Conservation (phyloP, 441 rosid genomes). For the Populus tomentosa region DNA sequence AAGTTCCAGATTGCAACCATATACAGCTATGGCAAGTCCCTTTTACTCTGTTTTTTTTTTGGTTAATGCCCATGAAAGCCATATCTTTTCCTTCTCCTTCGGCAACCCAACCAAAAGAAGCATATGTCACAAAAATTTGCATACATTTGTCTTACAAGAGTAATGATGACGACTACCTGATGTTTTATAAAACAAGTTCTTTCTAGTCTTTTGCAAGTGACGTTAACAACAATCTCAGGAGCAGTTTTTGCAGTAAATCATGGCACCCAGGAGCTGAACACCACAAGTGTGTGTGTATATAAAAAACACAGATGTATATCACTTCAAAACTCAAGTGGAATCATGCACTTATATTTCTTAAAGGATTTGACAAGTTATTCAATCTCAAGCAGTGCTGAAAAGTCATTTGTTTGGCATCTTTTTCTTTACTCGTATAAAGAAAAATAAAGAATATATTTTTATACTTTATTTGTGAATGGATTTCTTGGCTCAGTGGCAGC, state of each 20-base stretch:
- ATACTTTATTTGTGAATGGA: too few relatives aligned
- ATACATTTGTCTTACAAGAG: background rate
- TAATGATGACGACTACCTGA: background rate
- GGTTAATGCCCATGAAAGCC: slow-evolving; percentile 2
- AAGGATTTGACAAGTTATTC: too few relatives aligned
- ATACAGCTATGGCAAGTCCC: background rate
- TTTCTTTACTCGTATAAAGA: too few relatives aligned
- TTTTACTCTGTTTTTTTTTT: background rate
- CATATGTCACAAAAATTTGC: background rate
- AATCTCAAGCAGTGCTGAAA: too few relatives aligned
- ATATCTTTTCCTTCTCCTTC: background rate
- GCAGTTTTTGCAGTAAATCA: background rate
- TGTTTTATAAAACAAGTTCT: background rate
- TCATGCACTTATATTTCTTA: too few relatives aligned
- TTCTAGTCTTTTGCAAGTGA: background rate
- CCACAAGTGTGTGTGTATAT: background rate
- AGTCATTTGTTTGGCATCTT: too few relatives aligned
- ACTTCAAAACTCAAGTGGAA: too few relatives aligned
- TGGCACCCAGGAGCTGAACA: background rate
- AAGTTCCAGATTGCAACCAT: background rate
- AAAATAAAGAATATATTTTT: too few relatives aligned
- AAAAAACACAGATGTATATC: too few relatives aligned
- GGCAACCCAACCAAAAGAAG: background rate
- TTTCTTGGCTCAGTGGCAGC: too few relatives aligned
- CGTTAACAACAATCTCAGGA: background rate